Base-by-base conservation (phyloP, 1,139 yeast genomes). In the Blastobotrys arbuscula region DNA sequence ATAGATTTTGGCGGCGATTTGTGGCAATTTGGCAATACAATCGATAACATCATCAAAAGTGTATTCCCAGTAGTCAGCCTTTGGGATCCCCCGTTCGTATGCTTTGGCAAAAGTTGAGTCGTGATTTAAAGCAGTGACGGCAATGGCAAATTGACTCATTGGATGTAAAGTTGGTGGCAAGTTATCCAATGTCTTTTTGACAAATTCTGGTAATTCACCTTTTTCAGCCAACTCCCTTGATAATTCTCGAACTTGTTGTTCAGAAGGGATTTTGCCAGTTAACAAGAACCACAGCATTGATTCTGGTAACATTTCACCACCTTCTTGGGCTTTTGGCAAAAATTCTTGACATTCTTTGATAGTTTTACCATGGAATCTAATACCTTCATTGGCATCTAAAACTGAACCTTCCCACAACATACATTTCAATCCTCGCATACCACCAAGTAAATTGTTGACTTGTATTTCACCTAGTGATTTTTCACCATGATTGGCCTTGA, bases 91-190 rank as follows among this genome's bases (percentile, higher is more conserved):
- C 56, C 78, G 70, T 63, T 92, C 95, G 69, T 89, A 89, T 55
- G 95, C 94, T 74, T 82, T 81, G 58, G 96, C 95, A 70, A 89
- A 89, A 67, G 78, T 81, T 47, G 96, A 87, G 72, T 85, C 94
- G 56, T 88, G 81, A 77, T 88, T 95, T 69, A 89, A 79, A 54
- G 96, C 94, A 53, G 92, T 84, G 49, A 89, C 83, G 48, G 96
- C 96, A 69, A 89, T 87, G 58, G 95, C 84, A 70, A 89, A 83
- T 73, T 89, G 97, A 50, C 97, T 94, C 97, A 89, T 89, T 71
- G 97, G 97, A 73, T 89, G 97, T 71, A 89, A 79, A 67, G 82
- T 80, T 45, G 83, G 73, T 59, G 97, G 97, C 61, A 90, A 79
- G 61, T 82, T 75, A 76, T 85, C 94, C 61, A 89, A 78, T 59